Conservation (phyloP, 805 yeast species). For the Novakomyces olei region DNA sequence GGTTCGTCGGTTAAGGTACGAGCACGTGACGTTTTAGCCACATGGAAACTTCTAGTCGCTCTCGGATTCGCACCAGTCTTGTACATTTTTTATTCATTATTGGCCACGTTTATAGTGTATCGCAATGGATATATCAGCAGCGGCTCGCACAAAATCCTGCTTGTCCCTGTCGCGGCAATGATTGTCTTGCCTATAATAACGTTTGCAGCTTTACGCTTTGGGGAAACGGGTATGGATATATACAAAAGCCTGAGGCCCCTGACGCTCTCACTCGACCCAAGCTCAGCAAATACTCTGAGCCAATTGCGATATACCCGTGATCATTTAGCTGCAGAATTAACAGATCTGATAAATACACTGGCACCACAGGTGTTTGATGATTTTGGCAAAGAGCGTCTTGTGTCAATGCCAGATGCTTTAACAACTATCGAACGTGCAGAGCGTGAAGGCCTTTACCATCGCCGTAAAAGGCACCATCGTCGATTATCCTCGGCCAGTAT, state of each 20-base stretch:
- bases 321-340: conserved; percentile 46
- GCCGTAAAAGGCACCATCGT: too few relatives aligned
- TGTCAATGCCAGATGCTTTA: too few relatives aligned
- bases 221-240: conserved; percentile 82
- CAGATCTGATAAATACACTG: conserved; percentile 52
- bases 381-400: conserved; percentile 23
- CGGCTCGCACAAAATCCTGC: conserved; percentile 10
- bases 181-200: conserved; percentile 48
- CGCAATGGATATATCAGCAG: background rate
- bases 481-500: too few relatives aligned
- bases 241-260: conserved; percentile 67
- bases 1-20: conserved; percentile 71
- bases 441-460: too few relatives aligned
- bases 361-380: conserved; percentile 81
- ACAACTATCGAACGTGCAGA: too few relatives aligned
- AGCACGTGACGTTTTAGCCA: conserved; percentile 85
- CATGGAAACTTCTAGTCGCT: conserved; percentile 84
- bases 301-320: conserved; percentile 39
- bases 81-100: conserved; percentile 52
- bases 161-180: conserved; percentile 31
- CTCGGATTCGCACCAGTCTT: conserved; percentile 75
- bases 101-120: conserved; percentile 17
- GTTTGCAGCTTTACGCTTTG: conserved; percentile 73
- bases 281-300: conserved; percentile 19
- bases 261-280: conserved; percentile 25